These are phyloP conservation scores for Leptographium lundbergii DNA, from an alignment of 2,329 filamentous ascomycete genomes.

Conservation along the genomic window DNA sequence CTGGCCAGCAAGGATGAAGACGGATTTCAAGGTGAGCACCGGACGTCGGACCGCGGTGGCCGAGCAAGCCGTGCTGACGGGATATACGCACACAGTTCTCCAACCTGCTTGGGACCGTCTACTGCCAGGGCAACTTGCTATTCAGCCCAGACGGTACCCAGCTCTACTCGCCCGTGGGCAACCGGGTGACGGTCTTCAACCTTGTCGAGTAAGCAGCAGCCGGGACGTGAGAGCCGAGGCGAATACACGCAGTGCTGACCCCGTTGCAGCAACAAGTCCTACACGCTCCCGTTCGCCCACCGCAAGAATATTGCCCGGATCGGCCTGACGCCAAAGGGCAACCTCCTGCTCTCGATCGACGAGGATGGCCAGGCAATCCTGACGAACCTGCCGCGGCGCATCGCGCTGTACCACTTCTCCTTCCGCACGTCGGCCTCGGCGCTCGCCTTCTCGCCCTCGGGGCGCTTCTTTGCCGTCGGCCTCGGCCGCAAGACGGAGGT, in stretches of 20 bases:
- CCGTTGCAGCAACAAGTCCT: slow-evolving; percentile 60
- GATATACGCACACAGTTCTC: slow-evolving; percentile 56
- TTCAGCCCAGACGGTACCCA: slow-evolving; percentile 95
- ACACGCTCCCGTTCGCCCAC: slow-evolving; percentile 81
- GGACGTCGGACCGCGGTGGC: neutral
- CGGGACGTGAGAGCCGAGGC: no score
- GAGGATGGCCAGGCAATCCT: slow-evolving; percentile 89
- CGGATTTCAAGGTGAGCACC: slow-evolving; percentile 73
- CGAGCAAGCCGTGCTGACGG: neutral
- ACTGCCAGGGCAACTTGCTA: slow-evolving; percentile 92
- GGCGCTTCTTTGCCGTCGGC: slow-evolving; percentile 79
- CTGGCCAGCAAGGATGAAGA: slow-evolving; percentile 69
- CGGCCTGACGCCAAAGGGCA: slow-evolving; percentile 79
- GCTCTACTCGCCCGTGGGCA: slow-evolving; percentile 91
- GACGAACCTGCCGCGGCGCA: slow-evolving; percentile 75
- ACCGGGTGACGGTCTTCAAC: slow-evolving; percentile 91
- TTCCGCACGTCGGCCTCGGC: slow-evolving; percentile 74
- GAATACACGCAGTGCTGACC: no score
- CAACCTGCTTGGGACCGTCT: slow-evolving; percentile 95
- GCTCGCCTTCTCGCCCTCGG: slow-evolving; percentile 82
- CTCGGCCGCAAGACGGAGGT: slow-evolving; percentile 82
- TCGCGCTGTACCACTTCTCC: slow-evolving; percentile 90
- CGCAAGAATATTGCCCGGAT: slow-evolving; percentile 85
- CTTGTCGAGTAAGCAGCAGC: slow-evolving; percentile 65
- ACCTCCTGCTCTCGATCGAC: slow-evolving; percentile 85